Conservation (phyloP, 441 rosid species). For the Pelargonium citronellum region DNA sequence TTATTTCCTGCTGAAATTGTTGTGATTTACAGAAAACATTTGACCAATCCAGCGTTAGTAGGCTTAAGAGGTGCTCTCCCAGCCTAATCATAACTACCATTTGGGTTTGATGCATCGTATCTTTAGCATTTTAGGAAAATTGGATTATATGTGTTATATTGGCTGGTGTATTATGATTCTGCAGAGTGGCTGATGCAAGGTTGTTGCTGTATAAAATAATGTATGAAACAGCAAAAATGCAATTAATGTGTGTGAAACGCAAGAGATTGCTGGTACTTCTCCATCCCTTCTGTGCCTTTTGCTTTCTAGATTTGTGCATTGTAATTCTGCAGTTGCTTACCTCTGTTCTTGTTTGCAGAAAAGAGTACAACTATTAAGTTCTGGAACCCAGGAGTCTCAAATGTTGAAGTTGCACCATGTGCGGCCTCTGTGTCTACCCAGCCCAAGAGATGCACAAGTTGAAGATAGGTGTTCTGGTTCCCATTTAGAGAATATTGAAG, state of each 20-base stretch:
- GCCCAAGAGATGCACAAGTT: constrained; percentile 22
- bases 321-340: constrained; percentile 12
- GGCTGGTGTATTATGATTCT: constrained; percentile 25
- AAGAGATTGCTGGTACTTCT: constrained; percentile 57
- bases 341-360: constrained; percentile 45
- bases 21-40: constrained; percentile 35
- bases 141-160: constrained; percentile 22
- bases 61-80: constrained; percentile 44
- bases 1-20: constrained; percentile 24
- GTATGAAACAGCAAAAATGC: constrained; percentile 60
- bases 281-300: not conserved
- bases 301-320: constrained; percentile 8
- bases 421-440: constrained; percentile 27
- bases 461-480: constrained; percentile 23
- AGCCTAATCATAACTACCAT: constrained; percentile 11
- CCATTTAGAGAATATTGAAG: constrained; percentile 22
- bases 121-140: constrained; percentile 7
- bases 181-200: constrained; percentile 57
- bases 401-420: constrained; percentile 39
- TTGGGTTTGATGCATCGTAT: constrained; percentile 16
- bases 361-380: constrained; percentile 36
- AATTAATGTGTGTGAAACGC: constrained; percentile 44
- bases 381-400: constrained; percentile 48
- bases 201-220: constrained; percentile 46
- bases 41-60: constrained; percentile 31